phyloP scores from a whole-genome alignment of 345 rosid genomes.

The Alliaria petiolata region DNA sequence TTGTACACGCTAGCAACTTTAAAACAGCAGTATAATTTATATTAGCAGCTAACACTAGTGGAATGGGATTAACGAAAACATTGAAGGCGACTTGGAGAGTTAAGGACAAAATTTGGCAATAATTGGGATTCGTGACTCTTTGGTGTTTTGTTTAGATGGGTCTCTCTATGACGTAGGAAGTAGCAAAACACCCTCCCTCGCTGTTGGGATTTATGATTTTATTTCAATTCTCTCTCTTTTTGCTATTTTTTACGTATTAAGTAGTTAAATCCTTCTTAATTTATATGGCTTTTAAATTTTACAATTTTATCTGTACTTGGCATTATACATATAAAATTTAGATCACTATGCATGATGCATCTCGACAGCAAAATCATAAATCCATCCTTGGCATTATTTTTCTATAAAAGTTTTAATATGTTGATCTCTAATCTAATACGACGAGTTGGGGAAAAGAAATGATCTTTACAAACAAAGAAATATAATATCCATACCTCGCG shows the following conservation, averaged over 20 bases:
- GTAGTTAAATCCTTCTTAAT: neutral
- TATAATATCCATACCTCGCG: no score
- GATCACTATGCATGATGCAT: no score
- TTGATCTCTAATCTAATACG: neutral
- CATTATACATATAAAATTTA: no score
- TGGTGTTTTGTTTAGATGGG: neutral
- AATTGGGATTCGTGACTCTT: neutral
- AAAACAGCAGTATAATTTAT: no score
- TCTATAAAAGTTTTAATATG: no score
- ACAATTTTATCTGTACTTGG: no score
- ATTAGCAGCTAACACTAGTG: no score
- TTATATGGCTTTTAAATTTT: neutral
- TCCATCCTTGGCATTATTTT: neutral
- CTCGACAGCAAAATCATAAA: neutral
- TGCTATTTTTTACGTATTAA: neutral
- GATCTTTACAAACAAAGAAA: neutral
- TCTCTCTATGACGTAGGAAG: neutral
- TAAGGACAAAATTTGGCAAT: neutral
- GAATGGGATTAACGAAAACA: no score
- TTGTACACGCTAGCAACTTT: neutral
- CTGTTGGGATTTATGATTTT: neutral
- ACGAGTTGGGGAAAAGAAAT: neutral
- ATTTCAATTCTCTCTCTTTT: neutral
- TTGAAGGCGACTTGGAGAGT: no score
- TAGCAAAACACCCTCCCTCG: neutral